A percentile compares a stretch with the other conserved stretches of the same genome.
These are phyloP conservation scores for Irpex rosettiformis DNA, from an alignment of 1,284 basidiomycete genomes.

Conservation along the genomic window DNA sequence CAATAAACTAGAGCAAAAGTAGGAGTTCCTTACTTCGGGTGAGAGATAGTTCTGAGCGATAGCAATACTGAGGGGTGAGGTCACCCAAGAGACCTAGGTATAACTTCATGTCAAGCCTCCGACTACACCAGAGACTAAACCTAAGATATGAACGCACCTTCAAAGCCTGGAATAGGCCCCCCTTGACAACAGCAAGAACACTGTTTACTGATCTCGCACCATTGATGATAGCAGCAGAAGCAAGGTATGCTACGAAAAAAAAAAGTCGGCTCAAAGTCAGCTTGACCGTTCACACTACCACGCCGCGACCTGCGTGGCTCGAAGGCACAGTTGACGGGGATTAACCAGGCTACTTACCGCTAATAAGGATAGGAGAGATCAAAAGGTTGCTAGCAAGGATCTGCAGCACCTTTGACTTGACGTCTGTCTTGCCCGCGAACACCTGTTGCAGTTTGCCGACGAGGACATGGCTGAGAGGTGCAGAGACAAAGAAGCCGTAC, in stretches of 20 bases:
- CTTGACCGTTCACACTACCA: neutral
- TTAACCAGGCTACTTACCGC: conserved; percentile 42
- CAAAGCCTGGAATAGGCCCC: conserved; percentile 74
- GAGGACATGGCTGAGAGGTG: conserved; percentile 76
- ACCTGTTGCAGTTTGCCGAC: conserved; percentile 69
- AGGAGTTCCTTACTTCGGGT: conserved; percentile 48
- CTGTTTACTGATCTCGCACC: conserved; percentile 71
- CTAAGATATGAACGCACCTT: conserved; percentile 42
- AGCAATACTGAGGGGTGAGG: conserved; percentile 66
- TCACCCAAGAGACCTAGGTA: conserved; percentile 64
- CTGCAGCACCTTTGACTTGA: conserved; percentile 59
- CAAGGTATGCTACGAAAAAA: conserved; percentile 46
- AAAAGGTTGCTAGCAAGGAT: conserved; percentile 79
- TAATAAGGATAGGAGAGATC: conserved; percentile 74
- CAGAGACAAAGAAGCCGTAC: conserved; percentile 85
- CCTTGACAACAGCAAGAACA: conserved; percentile 68
- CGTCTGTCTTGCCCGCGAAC: conserved; percentile 75
- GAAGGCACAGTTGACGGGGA: too few relatives aligned
- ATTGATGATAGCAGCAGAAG: conserved; percentile 83
- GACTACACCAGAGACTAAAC: neutral
- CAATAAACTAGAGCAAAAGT: neutral
- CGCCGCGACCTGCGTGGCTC: too few relatives aligned
- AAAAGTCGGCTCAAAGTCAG: conserved; percentile 3
- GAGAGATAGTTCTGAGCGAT: conserved; percentile 77
- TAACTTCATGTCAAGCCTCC: neutral